Base-by-base conservation (phyloP, 257 asterid genomes). In the Salvia miltiorrhiza region DNA sequence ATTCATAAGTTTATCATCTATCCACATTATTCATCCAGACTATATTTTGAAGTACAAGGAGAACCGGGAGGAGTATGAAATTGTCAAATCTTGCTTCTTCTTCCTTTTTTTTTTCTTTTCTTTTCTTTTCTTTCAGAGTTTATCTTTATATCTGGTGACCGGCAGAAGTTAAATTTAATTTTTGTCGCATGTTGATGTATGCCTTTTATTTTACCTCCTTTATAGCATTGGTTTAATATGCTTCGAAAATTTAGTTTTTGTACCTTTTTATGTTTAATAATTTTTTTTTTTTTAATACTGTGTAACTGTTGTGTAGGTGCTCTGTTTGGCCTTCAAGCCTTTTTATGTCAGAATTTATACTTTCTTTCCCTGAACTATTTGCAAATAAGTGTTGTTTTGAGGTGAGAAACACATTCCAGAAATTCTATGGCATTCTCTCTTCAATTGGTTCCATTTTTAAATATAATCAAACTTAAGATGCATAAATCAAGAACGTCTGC, bases 281-380 rank as follows among this genome's bases (percentile, higher is more conserved):
- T 20, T 39, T 57, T 49, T 19, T 35, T 63, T 3, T 74, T 73
- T 10, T 45, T n/a, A n/a, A n/a, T n/a, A n/a, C 9, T 55, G 5
- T 69, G 61, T 69, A 53, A 69, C 64, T 78, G 78, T 49, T 52
- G 52, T 60, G 43, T 71, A 93, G 99, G 85, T 90, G 99, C 82
- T 85, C 92, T 72, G 84, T 93, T 80, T 93, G 97, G 97, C 96
- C 99, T 12, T 88, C 99, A 58, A 84, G 97, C 78, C 88, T 93
- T 77, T 88, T 84, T 90, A 81, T 93, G 81, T 87, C 99, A 19
- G 99, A 90, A 78, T 93, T 93, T 75, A 79, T 90, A 69, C 97
- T 93, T 69, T 93, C 96, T 76, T 85, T 77, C 73, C 97, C 96
- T 33, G 96, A 90, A 63, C 33, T 88, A 66, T 93, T 93, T 75